Evolutionary conservation across 345 rosid species (phyloP), one percentile per base, ranked within the genome.

Genomic region (Populus pruinosa): DNA sequence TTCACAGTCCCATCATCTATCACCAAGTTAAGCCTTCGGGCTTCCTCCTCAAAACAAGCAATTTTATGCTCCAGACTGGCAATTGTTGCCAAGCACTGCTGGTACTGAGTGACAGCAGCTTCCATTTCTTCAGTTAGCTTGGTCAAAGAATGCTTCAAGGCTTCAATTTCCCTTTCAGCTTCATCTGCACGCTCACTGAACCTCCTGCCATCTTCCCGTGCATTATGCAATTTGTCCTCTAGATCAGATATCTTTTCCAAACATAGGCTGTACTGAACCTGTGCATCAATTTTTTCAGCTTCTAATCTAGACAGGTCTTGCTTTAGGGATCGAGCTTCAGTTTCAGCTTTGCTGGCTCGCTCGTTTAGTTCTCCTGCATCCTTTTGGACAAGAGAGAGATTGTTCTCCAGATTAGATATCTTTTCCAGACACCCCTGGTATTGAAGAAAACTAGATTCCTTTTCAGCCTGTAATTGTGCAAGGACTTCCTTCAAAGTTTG

Each of bases 401-500:
- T 76, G 65, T 82, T 87, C 87, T 92, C 91, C 72, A 91, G 83
- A 76, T 75, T 81, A 75, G 88, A 83, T 81, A 93, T 90, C 79
- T 91, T 91, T 73, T 88, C 91, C 82, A 91, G 72, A 84, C 93
- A 91, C 80, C 90, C 88, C 83, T 89, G 92, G 81, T 89, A 92
- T 72, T 87, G 93, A 84, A 85, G 85, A 88, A 87, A 84, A 80
- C 75, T 87, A 73, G 88, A 84, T 67, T 81, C 91, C 86, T 86
- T 91, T 83, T 91, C 96, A 79, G 83, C 78, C 80, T 88, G 92
- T 66, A 92, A 67, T 74, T 85, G 88, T 50, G 83, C 74, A 9
- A 96, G 91, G 70, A 89, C 81, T 64, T 87, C 95, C 86, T 88
- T 87, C 81, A 92, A 86, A 72, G 87, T 81, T 78, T 85, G 88